Base-by-base conservation (phyloP, 768 basidiomycete species). In the Boletus edulis region DNA sequence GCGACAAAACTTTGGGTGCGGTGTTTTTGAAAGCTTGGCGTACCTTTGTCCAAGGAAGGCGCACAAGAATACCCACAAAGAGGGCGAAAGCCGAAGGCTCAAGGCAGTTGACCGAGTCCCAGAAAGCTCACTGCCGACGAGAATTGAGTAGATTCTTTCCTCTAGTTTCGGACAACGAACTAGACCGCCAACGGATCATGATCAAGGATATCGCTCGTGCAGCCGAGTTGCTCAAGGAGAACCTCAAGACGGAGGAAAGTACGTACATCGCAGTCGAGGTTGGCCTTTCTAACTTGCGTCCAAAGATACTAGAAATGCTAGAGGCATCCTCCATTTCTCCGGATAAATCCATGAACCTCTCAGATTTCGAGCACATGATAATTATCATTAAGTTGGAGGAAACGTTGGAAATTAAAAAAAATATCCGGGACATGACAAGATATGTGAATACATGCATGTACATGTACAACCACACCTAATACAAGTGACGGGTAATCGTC, bases 311-410 rank as follows among this genome's bases (percentile, higher is more conserved):
- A 3, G 89, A 91, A 54, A 93, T 92, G 90, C 74, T 94, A 1
- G 78, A 81, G n/a, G 77, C 78, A 49, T 93, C 90, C 64, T 89
- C 91, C 2, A 82, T 80, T 0, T 79, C 82, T 0, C 72, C 80
- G 0, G 90, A 91, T 68, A 84, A 83, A 65, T 80, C 87, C 4
- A 78, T 93, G 75, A 71, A 69, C 52, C 75, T 91, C 32, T 68
- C 73, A 14, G 89, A 92, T 67, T 94, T 94, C 62, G 81, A 84
- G 59, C 73, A 74, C 20, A 90, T 93, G 83, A 90, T 92, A 84
- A 67, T 84, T 24, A 65, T 76, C 2, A 80, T 86, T 7, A 81
- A 76, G 63, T 48, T 66, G 63, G 43, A 22, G 22, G 22, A 22
- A 22, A 22, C 22, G 22, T 22, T 22, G 22, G 22, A 22, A 22